Evolutionary conservation across 768 basidiomycete species (phyloP), one percentile per base, ranked within the genome.

Genomic region (Collybia mongolica): DNA sequence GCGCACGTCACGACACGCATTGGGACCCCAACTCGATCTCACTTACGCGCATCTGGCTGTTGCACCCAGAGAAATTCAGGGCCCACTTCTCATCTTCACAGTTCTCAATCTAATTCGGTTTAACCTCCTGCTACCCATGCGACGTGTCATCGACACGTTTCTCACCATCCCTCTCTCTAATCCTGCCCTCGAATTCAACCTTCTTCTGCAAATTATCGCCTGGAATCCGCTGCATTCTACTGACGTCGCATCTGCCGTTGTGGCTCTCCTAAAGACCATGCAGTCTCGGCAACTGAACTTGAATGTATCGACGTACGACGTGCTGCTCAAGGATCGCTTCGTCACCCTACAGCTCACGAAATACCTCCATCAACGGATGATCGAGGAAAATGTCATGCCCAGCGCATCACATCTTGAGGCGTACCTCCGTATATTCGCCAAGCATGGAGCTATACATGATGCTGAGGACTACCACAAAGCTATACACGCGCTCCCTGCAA

Each of bases 201-300:
- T 76, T 44, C 64, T 84, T 42, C 73, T 85, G 17, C 72, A 73
- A 44, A 75, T 80, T 4, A 63, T 84, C 20, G 71, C 82, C 0
- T 56, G 58, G 46, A 65, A 71, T 42, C 72, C 74, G 12, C 67
- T 70, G 3, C 62, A 67, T 14, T 75, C 78, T 1, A 60, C 63
- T 0, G 68, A 75, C 6, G 69, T 63, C 1, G 69, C 78, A 1
- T 63, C 70, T 11, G 64, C 70, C 17, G 72, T 73, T 0, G 56
- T 81, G 1, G 53, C 65, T 1, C 24, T 84, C 3, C 60, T 85
- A 36, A 60, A 61, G 18, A 64, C 73, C 8, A 82, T 84, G 81
- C 69, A 77, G 19, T 61, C 65, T 2, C 72, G 76, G 17, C 64
- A 71, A 44, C 59, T 82, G 15, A 55, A 60, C 6, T 69, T 83